These are phyloP conservation scores for Backusella psychrophila DNA, from an alignment of 192 early-diverging fungal species.

Conservation along the genomic window DNA sequence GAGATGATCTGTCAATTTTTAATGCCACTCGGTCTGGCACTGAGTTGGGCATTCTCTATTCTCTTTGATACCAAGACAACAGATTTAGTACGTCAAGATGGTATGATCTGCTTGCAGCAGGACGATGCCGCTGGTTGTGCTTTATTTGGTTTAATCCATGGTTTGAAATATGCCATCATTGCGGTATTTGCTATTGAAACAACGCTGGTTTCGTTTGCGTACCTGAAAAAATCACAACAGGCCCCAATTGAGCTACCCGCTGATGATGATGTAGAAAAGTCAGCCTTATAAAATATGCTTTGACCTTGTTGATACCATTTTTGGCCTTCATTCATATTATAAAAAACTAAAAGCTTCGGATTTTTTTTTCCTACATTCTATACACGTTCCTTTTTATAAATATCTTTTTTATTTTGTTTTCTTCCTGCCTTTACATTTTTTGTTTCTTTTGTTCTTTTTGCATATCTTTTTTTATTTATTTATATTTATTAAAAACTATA, in stretches of 20 bases:
- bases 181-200: constrained; percentile 12
- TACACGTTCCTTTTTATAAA: constrained; percentile 6
- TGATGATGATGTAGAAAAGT: not conserved
- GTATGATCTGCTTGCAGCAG: not conserved
- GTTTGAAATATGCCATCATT: constrained; percentile 10
- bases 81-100: not conserved
- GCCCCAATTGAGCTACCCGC: constrained; percentile 7
- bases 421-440: not conserved
- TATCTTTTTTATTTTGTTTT: not conserved
- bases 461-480: not conserved
- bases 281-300: not conserved
- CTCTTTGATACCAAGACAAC: constrained; percentile 22
- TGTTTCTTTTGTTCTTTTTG: constrained; percentile 7
- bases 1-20: constrained; percentile 21
- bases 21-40: constrained; percentile 22
- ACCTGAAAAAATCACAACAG: not conserved
- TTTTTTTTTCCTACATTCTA: constrained; percentile 1
- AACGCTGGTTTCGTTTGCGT: not conserved
- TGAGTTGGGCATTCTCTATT: constrained; percentile 34
- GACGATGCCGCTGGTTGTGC: not conserved
- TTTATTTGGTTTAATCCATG: constrained; percentile 1
- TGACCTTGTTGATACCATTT: not conserved
- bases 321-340: not conserved
- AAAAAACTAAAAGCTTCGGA: not conserved
- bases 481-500: not conserved